Conservation (phyloP, 1,284 basidiomycete species). For the Irpex sp. region DNA sequence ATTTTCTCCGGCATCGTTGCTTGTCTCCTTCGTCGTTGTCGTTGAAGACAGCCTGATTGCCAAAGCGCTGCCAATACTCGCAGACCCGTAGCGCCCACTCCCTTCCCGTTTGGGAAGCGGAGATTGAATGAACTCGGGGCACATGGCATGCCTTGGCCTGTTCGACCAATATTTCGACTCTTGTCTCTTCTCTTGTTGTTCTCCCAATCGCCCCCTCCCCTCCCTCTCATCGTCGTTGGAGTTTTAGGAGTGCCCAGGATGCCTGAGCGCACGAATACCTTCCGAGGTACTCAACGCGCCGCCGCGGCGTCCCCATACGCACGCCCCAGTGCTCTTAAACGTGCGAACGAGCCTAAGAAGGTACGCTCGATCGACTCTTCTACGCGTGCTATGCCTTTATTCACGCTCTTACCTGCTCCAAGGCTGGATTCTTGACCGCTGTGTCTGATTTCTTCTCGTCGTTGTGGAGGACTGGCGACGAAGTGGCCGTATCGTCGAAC, state of each 20-base stretch:
- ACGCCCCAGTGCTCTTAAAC: neutral
- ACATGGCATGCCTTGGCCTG: slow-evolving; percentile 8
- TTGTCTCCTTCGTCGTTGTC: slow-evolving; percentile 7
- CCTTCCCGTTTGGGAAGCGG: neutral
- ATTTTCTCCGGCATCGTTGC: slow-evolving; percentile 67
- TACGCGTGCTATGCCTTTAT: neutral
- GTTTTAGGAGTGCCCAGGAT: neutral
- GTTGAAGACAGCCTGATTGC: neutral
- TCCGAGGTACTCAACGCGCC: slow-evolving; percentile 2
- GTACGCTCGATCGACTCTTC: neutral
- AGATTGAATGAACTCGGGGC: neutral
- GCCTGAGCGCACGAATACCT: slow-evolving; percentile 3
- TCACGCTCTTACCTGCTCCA: neutral
- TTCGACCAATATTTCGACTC: slow-evolving; percentile 13
- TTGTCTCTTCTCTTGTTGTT: neutral
- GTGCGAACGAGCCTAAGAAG: slow-evolving; percentile 5
- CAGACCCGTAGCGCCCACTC: neutral
- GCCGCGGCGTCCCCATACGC: neutral
- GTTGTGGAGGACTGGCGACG: neutral
- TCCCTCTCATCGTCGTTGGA: neutral
- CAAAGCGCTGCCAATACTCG: neutral
- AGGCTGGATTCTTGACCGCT: neutral
- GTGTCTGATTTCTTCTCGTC: slow-evolving; percentile 3
- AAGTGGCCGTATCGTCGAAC: neutral
- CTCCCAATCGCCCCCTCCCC: neutral